Evolutionary conservation across 2,329 filamentous ascomycete genomes (phyloP).

Genomic region (Neoscytalidium dimidiatum): DNA sequence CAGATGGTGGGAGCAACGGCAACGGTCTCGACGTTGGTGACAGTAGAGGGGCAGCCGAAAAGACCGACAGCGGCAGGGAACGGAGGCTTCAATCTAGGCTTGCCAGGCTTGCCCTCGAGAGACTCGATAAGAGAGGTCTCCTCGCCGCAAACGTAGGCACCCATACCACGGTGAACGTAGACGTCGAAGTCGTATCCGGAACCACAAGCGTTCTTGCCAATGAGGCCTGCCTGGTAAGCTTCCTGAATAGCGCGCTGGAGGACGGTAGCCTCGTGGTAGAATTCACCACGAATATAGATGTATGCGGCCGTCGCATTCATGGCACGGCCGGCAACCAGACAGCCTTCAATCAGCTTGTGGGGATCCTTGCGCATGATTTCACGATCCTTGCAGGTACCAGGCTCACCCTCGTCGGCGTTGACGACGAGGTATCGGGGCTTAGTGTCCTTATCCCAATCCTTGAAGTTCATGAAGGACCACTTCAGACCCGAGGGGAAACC

Average conservation of each 20-base stretch:
- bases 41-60: slow-evolving; percentile 96
- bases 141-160: slow-evolving; percentile 97
- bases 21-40: slow-evolving; percentile 96
- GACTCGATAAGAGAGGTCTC: slow-evolving; percentile 98
- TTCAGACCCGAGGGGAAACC: slow-evolving; percentile 98
- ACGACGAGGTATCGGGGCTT: slow-evolving; percentile 96
- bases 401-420: slow-evolving; percentile 98
- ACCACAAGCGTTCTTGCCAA: slow-evolving; percentile 97
- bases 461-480: slow-evolving; percentile 99
- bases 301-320: slow-evolving; percentile 99
- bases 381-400: slow-evolving; percentile 98
- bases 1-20: slow-evolving; percentile 95
- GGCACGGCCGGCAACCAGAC: slow-evolving; percentile 89
- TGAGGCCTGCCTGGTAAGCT: slow-evolving; percentile 89
- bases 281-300: slow-evolving; percentile 99
- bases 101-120: slow-evolving; percentile 96
- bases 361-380: slow-evolving; percentile 99
- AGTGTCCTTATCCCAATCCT: slow-evolving; percentile 97
- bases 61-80: slow-evolving; percentile 97
- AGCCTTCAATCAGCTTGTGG: slow-evolving; percentile 98
- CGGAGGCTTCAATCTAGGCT: slow-evolving; percentile 96
- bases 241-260: slow-evolving; percentile 96
- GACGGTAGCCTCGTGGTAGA: slow-evolving; percentile 91
- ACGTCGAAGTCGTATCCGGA: slow-evolving; percentile 98
- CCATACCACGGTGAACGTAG: slow-evolving; percentile 93